Percentiles rank a stretch among this genome's conserved stretches.
Conservation (phyloP, 2,329 filamentous ascomycete species). For the Aspergillus flavus region DNA sequence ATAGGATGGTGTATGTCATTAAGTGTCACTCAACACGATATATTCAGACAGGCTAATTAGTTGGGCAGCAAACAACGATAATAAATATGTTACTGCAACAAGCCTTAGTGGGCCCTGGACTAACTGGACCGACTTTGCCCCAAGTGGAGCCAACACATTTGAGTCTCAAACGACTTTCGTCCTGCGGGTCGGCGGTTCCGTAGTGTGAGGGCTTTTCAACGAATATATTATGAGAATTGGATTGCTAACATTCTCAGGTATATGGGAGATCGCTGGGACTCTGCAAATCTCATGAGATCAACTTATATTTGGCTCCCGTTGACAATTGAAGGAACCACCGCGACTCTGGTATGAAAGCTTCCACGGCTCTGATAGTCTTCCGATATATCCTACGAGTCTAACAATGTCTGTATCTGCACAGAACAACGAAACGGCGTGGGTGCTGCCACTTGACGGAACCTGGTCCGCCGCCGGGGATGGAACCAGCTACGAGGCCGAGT, state of each 20-base stretch:
- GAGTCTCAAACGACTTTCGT: constrained; percentile 64
- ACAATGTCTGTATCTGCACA: not conserved
- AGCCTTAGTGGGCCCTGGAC: constrained; percentile 54
- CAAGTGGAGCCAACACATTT: constrained; percentile 62
- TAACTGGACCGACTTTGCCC: constrained; percentile 57
- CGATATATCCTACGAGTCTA: not conserved
- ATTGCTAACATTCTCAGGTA: constrained; percentile 41
- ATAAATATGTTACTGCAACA: constrained; percentile 49
- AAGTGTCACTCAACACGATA: fast-evolving
- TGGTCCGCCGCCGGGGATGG: constrained; percentile 7
- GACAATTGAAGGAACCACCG: constrained; percentile 11
- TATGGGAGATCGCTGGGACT: constrained; percentile 69
- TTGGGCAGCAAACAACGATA: constrained; percentile 65
- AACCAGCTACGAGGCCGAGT: constrained; percentile 6
- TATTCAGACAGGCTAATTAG: not conserved
- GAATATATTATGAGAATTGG: no score
- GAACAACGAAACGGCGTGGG: constrained; percentile 9
- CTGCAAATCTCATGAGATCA: constrained; percentile 59
- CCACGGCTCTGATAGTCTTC: no score
- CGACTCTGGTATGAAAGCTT: constrained; percentile 1
- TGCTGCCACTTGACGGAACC: constrained; percentile 7
- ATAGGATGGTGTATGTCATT: constrained; percentile 15
- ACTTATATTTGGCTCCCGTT: constrained; percentile 69
- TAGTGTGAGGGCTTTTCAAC: constrained; percentile 36
- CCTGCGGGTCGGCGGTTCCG: constrained; percentile 42